Conservation (phyloP, 257 asterid species). For the Nicotiana knightiana region DNA sequence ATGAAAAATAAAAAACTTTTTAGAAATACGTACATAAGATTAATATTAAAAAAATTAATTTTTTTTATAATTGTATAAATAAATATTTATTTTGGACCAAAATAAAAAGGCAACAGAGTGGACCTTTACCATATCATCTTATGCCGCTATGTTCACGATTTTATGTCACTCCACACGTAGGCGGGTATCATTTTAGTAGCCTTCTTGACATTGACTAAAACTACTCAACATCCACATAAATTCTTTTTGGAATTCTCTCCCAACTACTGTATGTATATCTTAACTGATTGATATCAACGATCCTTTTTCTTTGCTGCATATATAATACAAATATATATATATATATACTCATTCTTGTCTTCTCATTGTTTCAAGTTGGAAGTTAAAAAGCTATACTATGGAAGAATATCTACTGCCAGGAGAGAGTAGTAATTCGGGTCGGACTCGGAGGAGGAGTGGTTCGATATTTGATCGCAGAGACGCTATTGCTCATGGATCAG, state of each 20-base stretch:
- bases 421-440: conserved; percentile 25
- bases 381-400: conserved; percentile 19
- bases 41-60: too few species aligned
- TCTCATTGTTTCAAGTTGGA: background rate
- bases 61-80: too few species aligned
- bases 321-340: background rate
- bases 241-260: background rate
- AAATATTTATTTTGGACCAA: too few species aligned
- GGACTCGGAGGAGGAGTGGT: conserved; percentile 17
- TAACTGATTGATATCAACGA: background rate
- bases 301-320: background rate
- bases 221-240: background rate
- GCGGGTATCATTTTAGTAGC: background rate
- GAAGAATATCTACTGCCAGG: conserved; percentile 44
- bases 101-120: too few species aligned
- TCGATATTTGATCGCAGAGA: conserved; percentile 36
- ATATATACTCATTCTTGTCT: background rate
- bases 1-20: rapidly evolving
- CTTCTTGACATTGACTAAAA: background rate
- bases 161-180: background rate
- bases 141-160: background rate
- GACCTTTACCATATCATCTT: too few species aligned
- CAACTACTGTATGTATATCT: background rate
- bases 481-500: conserved; percentile 78
- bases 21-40: too few species aligned